Percentiles rank a stretch among this genome's conserved stretches.
These are phyloP conservation scores for Naganishia antarctica DNA, from an alignment of 768 basidiomycete genomes.

Conservation along the genomic window DNA sequence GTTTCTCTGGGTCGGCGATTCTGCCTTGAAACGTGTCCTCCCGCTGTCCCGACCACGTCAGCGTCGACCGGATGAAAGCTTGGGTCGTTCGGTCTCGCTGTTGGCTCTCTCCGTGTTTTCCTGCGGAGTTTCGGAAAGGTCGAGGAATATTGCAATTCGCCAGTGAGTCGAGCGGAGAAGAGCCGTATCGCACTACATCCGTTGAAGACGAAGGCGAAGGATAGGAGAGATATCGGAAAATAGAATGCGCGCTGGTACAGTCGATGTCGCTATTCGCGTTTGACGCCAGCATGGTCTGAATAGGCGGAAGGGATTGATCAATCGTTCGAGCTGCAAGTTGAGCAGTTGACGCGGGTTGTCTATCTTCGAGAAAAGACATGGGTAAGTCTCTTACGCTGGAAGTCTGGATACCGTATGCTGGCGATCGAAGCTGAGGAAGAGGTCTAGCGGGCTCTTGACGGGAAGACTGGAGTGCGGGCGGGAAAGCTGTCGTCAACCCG, in stretches of 20 bases:
- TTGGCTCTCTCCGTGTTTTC: no score
- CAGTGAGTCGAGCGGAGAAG: not conserved
- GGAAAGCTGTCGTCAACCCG: not conserved
- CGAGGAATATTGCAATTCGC: not conserved
- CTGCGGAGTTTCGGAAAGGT: no score
- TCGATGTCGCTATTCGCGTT: not conserved
- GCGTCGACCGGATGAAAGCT: no score
- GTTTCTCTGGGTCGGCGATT: not conserved
- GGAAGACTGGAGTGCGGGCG: not conserved
- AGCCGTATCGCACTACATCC: not conserved
- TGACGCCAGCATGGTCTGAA: no score
- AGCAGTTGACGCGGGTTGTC: not conserved
- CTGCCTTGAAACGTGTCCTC: no score
- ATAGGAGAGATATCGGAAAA: not conserved
- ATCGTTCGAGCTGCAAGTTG: not conserved
- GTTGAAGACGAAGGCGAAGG: conserved; percentile 3
- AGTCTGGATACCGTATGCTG: not conserved
- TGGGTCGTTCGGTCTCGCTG: no score
- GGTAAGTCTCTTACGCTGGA: conserved; percentile 7
- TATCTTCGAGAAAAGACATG: not conserved
- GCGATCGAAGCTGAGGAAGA: conserved; percentile 7
- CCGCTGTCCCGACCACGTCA: no score
- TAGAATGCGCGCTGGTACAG: not conserved
- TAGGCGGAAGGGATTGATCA: conserved; percentile 4
- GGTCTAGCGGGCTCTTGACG: not conserved